Evolutionary conservation across 1,284 basidiomycete species (phyloP).

Genomic region (Ustilago shanxiensis): DNA sequence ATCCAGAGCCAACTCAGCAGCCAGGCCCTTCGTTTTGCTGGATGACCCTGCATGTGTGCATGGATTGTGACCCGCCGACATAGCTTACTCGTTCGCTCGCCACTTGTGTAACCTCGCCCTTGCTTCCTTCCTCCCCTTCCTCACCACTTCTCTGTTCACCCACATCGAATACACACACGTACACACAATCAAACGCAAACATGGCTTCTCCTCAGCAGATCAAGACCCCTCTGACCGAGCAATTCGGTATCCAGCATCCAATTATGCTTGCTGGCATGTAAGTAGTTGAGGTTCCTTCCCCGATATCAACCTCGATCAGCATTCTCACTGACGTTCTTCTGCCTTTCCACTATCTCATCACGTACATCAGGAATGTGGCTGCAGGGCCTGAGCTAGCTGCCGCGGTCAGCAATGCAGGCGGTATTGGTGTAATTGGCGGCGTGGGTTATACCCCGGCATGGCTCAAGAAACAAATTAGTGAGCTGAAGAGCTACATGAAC

Average conservation of each 20-base stretch:
- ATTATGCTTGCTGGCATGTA: conserved; percentile 81
- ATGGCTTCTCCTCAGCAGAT: conserved; percentile 59
- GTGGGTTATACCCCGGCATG: conserved; percentile 60
- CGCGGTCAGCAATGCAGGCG: conserved; percentile 64
- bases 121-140: neutral
- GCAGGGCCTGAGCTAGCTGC: conserved; percentile 63
- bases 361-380: conserved; percentile 55
- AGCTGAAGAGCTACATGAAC: conserved; percentile 54
- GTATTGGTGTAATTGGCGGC: conserved; percentile 65
- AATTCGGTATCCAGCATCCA: conserved; percentile 83
- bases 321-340: neutral
- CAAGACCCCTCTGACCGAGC: conserved; percentile 58
- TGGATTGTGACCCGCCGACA: conserved; percentile 10
- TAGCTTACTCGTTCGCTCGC: neutral
- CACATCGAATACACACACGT: neutral
- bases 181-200: neutral
- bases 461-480: conserved; percentile 40
- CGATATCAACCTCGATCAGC: too few species aligned
- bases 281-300: conserved; percentile 11
- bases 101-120: neutral
- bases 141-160: neutral
- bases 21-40: too few species aligned
- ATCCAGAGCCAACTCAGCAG: neutral
- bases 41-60: neutral
- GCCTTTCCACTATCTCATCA: neutral